Evolutionary conservation across 441 rosid species (phyloP).

Genomic region (Gossypium gossypioides): DNA sequence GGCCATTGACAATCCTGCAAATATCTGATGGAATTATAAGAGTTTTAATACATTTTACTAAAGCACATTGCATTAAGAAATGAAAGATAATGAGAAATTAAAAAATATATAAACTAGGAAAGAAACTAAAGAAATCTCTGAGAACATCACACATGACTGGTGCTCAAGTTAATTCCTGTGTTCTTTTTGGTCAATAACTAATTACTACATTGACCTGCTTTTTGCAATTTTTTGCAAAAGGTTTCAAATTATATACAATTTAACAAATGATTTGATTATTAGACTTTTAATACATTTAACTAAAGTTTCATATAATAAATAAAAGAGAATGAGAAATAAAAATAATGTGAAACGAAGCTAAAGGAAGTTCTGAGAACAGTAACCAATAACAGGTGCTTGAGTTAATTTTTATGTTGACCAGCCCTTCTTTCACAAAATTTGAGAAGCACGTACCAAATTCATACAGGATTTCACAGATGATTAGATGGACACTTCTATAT

Average conservation of each 20-base stretch:
- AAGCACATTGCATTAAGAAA: conserved; percentile 13
- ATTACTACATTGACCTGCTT: background rate
- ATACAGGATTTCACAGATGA: background rate
- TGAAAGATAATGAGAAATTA: background rate
- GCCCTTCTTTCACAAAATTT: background rate
- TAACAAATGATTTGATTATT: background rate
- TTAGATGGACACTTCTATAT: background rate
- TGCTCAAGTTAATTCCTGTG: background rate
- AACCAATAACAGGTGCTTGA: background rate
- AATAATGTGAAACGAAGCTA: background rate
- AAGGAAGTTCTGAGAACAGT: background rate
- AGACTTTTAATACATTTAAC: background rate
- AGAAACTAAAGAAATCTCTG: background rate
- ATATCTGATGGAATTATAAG: conserved; percentile 91
- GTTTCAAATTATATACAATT: background rate
- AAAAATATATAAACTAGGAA: background rate
- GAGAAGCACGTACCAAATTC: background rate
- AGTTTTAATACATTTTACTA: conserved; percentile 57
- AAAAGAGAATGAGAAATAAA: background rate
- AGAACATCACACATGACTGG: background rate
- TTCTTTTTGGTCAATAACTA: background rate
- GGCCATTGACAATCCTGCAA: conserved; percentile 99
- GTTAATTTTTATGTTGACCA: background rate
- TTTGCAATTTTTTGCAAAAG: background rate
- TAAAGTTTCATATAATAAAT: background rate